Conservation (phyloP, 2,329 filamentous ascomycete genomes). For the Trichoderma sp. region DNA sequence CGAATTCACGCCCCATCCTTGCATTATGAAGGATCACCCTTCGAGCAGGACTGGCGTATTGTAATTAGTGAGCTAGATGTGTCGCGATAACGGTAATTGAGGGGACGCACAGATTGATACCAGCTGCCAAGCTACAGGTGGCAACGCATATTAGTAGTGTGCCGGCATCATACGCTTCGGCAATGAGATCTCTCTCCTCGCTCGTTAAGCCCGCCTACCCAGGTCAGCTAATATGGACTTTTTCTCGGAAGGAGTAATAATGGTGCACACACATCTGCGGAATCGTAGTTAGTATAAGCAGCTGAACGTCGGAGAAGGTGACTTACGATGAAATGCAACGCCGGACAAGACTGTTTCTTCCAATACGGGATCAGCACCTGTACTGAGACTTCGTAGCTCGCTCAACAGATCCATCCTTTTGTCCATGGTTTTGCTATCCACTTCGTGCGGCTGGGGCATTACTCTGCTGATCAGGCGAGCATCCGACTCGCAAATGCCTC, state of each 20-base stretch:
- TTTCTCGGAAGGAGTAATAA: neutral
- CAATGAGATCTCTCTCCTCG: conserved; percentile 71
- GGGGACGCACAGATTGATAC: conserved; percentile 63
- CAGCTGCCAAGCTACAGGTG: conserved; percentile 77
- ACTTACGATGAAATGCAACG: conserved; percentile 71
- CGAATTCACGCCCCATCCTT: conserved; percentile 71
- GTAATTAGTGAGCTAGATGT: conserved; percentile 18
- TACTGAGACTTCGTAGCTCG: conserved; percentile 63
- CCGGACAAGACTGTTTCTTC: conserved; percentile 63
- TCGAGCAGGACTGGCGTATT: conserved; percentile 52
- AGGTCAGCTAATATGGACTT: conserved; percentile 25
- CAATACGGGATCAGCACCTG: conserved; percentile 64
- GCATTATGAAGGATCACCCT: conserved; percentile 74
- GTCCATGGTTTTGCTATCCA: conserved; percentile 50
- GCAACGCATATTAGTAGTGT: conserved; percentile 69
- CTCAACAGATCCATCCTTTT: conserved; percentile 62
- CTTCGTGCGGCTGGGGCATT: conserved; percentile 52
- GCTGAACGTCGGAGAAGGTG: neutral
- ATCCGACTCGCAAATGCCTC: conserved; percentile 64
- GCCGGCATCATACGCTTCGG: conserved; percentile 67
- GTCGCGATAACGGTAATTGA: neutral
- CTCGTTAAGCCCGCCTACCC: conserved; percentile 64
- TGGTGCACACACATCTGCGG: conserved; percentile 37
- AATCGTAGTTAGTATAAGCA: neutral
- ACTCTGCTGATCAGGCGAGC: conserved; percentile 66